phyloP scores from a whole-genome alignment of 2,329 filamentous ascomycete species.

The Cladosporium sp. region DNA sequence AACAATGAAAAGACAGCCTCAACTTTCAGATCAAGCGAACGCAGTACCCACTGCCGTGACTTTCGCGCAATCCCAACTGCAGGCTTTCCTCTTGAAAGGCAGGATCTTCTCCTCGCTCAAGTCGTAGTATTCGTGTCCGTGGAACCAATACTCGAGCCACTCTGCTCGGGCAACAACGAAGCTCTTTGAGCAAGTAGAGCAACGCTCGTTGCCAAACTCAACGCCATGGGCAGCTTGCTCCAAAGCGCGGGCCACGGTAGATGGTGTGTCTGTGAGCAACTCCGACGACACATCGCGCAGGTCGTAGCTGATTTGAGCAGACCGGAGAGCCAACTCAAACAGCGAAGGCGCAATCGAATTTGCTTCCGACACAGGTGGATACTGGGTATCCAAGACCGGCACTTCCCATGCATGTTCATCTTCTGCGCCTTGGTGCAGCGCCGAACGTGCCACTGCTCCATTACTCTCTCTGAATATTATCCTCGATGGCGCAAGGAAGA shows the following conservation, averaged over 20 bases:
- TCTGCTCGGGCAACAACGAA: conserved; percentile 39
- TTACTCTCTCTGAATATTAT: conserved; percentile 14
- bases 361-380: conserved; percentile 13
- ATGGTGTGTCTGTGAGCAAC: conserved; percentile 27
- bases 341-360: conserved; percentile 36
- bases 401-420: conserved; percentile 22
- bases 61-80: conserved; percentile 37
- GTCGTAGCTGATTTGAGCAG: conserved; percentile 30
- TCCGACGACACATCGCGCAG: conserved; percentile 31
- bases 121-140: conserved; percentile 28
- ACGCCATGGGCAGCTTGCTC: conserved; percentile 25
- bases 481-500: conserved; percentile 28
- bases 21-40: not conserved
- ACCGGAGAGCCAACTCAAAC: conserved; percentile 39
- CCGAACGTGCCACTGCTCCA: not conserved
- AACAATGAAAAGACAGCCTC: not conserved
- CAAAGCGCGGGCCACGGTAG: conserved; percentile 29
- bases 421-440: not conserved
- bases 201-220: conserved; percentile 34
- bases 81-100: conserved; percentile 38
- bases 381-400: conserved; percentile 14
- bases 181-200: conserved; percentile 35
- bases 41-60: conserved; percentile 13
- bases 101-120: conserved; percentile 34
- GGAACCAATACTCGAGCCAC: conserved; percentile 42